Evolutionary conservation across 1,284 basidiomycete genomes (phyloP).

Genomic region (Boletus semigastroideus): DNA sequence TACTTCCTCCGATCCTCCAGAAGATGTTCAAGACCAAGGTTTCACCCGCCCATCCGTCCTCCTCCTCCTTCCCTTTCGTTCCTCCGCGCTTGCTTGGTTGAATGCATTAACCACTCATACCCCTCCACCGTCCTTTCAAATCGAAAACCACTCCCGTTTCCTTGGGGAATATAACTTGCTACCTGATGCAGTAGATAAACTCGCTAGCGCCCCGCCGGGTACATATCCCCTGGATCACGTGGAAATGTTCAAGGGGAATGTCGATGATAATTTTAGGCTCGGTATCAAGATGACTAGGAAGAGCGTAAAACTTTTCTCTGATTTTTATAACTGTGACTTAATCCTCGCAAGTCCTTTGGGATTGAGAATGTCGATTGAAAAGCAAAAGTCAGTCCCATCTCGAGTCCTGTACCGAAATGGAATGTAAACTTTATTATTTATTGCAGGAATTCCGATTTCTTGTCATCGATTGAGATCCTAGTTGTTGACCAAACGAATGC

Average conservation of each 20-base stretch:
- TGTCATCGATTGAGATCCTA: slow-evolving; percentile 93
- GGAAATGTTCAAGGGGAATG: slow-evolving; percentile 94
- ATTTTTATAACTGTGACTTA: slow-evolving; percentile 89
- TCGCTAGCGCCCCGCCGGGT: slow-evolving; percentile 69
- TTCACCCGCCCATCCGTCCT: slow-evolving; percentile 96
- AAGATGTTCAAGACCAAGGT: slow-evolving; percentile 92
- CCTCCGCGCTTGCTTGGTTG: slow-evolving; percentile 81
- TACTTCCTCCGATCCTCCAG: slow-evolving; percentile 51
- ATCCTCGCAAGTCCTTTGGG: slow-evolving; percentile 94
- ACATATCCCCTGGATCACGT: slow-evolving; percentile 89
- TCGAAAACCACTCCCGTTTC: slow-evolving; percentile 88
- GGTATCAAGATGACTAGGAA: slow-evolving; percentile 94
- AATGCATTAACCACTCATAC: slow-evolving; percentile 68
- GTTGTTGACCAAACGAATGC: slow-evolving; percentile 94
- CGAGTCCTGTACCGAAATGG: neutral
- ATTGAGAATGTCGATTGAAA: slow-evolving; percentile 89
- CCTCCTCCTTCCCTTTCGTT: slow-evolving; percentile 90
- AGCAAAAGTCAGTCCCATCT: slow-evolving; percentile 69
- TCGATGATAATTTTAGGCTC: slow-evolving; percentile 93
- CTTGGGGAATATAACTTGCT: slow-evolving; percentile 82
- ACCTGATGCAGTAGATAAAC: slow-evolving; percentile 77
- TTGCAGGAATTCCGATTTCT: slow-evolving; percentile 78
- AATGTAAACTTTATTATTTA: slow-evolving; percentile 3
- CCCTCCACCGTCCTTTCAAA: slow-evolving; percentile 68
- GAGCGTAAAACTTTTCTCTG: slow-evolving; percentile 83